These are phyloP conservation scores for Candida incommunis DNA, from an alignment of 805 yeast genomes.

Conservation along the genomic window DNA sequence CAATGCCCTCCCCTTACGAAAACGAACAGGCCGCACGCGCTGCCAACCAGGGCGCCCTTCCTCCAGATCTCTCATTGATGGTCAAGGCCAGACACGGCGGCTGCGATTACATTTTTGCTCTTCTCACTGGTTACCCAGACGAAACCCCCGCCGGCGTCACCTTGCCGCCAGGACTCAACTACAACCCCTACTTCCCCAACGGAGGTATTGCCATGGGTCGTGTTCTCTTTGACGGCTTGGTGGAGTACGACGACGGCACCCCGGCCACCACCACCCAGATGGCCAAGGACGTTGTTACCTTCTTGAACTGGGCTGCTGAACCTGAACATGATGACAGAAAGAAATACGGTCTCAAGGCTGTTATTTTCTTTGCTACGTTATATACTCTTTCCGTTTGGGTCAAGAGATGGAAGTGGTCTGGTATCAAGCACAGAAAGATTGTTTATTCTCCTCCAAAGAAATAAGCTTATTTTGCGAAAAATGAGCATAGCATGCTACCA, in stretches of 20 bases:
- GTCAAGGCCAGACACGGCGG: slow-evolving; percentile 99
- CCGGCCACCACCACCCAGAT: slow-evolving; percentile 97
- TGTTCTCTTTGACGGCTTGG: slow-evolving; percentile 92
- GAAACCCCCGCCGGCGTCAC: slow-evolving; percentile 96
- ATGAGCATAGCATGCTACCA: not conserved
- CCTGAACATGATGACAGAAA: slow-evolving; percentile 98
- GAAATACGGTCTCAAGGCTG: slow-evolving; percentile 88
- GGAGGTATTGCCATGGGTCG: slow-evolving; percentile 99
- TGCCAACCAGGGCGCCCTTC: slow-evolving; percentile 97
- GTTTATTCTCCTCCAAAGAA: slow-evolving; percentile 86
- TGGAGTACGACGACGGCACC: slow-evolving; percentile 98
- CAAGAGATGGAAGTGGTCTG: slow-evolving; percentile 97
- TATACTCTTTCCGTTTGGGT: slow-evolving; percentile 79
- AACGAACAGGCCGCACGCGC: slow-evolving; percentile 99
- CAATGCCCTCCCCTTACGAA: slow-evolving; percentile 88
- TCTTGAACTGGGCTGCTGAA: slow-evolving; percentile 96
- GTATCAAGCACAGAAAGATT: slow-evolving; percentile 88
- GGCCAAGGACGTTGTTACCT: slow-evolving; percentile 96
- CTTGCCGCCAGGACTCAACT: slow-evolving; percentile 88
- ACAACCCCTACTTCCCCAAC: slow-evolving; percentile 99
- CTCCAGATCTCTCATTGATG: slow-evolving; percentile 93
- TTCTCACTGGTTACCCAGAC: slow-evolving; percentile 97
- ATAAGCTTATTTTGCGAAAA: too few relatives aligned
- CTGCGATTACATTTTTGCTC: slow-evolving; percentile 83
- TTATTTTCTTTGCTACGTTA: slow-evolving; percentile 63